A percentile compares a stretch with the other conserved stretches of the same genome.
These are phyloP conservation scores for Amniculicola lignicola DNA, from an alignment of 495 filamentous ascomycete species.

Conservation along the genomic window DNA sequence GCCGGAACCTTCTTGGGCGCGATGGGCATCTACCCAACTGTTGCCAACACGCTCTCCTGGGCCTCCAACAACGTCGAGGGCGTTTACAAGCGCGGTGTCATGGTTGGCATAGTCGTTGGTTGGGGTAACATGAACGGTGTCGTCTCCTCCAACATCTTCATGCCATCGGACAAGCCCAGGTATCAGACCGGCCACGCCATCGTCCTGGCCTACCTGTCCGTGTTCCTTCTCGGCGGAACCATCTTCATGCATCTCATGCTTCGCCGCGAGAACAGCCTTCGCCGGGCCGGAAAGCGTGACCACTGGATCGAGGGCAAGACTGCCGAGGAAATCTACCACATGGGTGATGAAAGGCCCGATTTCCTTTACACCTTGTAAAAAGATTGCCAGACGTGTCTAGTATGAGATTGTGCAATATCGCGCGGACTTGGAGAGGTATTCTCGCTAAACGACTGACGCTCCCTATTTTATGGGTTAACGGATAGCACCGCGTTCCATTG, in stretches of 20 bases:
- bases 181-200: conserved; percentile 59
- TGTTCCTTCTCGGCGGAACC: conserved; percentile 61
- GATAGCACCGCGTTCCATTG: too few relatives aligned
- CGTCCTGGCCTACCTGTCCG: conserved; percentile 58
- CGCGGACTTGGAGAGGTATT: too few relatives aligned
- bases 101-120: conserved; percentile 66
- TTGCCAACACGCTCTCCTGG: conserved; percentile 91
- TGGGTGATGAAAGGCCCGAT: conserved; percentile 58
- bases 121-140: conserved; percentile 94
- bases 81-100: conserved; percentile 86
- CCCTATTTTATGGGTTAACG: too few relatives aligned
- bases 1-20: conserved; percentile 83
- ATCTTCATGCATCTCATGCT: conserved; percentile 65
- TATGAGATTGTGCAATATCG: background rate
- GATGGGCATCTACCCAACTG: conserved; percentile 85
- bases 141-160: conserved; percentile 74
- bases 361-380: conserved; percentile 31
- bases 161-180: conserved; percentile 50
- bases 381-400: background rate
- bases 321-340: conserved; percentile 54
- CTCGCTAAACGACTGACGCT: too few relatives aligned
- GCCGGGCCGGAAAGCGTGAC: conserved; percentile 65
- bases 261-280: conserved; percentile 58
- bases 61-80: conserved; percentile 86
- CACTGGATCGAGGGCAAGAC: conserved; percentile 59